phyloP scores from a whole-genome alignment of 1,284 basidiomycete genomes.

The Cryptococcus sp. region DNA sequence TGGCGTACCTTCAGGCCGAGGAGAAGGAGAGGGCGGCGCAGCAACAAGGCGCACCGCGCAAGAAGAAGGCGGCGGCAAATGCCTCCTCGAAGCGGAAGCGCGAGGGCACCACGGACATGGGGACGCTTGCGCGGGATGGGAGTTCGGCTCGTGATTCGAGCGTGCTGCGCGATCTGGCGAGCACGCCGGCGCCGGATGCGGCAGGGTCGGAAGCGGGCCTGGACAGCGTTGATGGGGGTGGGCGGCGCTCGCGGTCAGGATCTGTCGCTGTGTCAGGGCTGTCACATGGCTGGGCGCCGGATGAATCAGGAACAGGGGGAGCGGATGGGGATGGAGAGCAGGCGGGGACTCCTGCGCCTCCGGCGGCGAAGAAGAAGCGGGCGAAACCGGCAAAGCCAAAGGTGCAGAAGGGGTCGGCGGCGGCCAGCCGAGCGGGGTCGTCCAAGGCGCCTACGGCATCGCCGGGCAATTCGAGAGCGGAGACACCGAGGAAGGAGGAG shows the following conservation, averaged over 20 bases:
- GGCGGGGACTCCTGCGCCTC: background rate
- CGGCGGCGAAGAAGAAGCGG: too few species aligned
- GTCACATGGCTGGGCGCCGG: background rate
- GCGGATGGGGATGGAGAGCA: background rate
- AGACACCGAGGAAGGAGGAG: background rate
- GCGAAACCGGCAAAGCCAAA: too few species aligned
- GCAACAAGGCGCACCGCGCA: conserved; percentile 1
- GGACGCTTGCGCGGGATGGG: background rate
- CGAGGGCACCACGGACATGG: background rate
- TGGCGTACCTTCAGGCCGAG: conserved; percentile 24
- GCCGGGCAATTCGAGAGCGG: background rate
- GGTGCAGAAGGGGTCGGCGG: background rate
- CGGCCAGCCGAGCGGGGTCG: background rate
- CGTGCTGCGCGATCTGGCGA: background rate
- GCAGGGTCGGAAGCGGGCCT: background rate
- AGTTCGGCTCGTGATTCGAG: background rate
- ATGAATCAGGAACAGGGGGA: background rate
- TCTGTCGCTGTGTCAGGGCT: too few species aligned
- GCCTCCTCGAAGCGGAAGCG: background rate
- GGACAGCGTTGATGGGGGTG: background rate
- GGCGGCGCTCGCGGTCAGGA: too few species aligned
- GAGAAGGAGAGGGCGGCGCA: conserved; percentile 5
- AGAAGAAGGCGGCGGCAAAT: conserved; percentile 10
- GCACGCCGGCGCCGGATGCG: background rate
- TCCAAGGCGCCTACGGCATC: background rate